Evolutionary conservation across 305 asterid genomes (phyloP).

Genomic region (Fraxinus floribunda): DNA sequence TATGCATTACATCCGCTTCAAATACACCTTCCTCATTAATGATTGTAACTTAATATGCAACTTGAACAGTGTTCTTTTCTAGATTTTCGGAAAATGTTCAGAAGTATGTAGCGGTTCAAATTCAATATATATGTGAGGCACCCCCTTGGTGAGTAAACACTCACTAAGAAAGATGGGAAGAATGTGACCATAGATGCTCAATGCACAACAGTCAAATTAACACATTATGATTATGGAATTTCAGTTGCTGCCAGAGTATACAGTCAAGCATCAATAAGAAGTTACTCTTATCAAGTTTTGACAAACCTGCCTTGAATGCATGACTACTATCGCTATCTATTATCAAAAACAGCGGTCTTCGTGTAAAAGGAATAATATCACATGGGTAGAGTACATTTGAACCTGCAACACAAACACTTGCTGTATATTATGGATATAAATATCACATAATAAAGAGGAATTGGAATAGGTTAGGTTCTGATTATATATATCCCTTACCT

Average conservation of each 20-base stretch:
- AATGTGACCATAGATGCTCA: background rate
- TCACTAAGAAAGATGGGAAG: background rate
- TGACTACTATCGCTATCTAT: constrained; percentile 93
- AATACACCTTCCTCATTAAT: background rate
- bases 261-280: constrained; percentile 13
- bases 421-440: constrained; percentile 18
- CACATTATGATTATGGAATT: constrained; percentile 7
- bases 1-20: background rate
- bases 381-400: constrained; percentile 81
- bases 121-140: background rate
- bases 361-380: constrained; percentile 88
- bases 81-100: background rate
- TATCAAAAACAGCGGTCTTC: constrained; percentile 84
- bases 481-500: constrained; percentile 43
- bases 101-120: background rate
- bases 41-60: background rate
- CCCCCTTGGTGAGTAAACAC: background rate
- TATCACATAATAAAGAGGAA: background rate
- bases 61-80: background rate
- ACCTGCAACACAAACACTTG: constrained; percentile 46
- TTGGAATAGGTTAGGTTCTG: constrained; percentile 7
- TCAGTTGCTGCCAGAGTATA: constrained; percentile 19
- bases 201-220: constrained; percentile 4
- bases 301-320: constrained; percentile 99
- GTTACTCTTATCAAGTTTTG: constrained; percentile 57